Percentiles rank a stretch among this genome's conserved stretches.
Conservation (phyloP, 306 rosid species). For the Herpetospermum pedunculosum region DNA sequence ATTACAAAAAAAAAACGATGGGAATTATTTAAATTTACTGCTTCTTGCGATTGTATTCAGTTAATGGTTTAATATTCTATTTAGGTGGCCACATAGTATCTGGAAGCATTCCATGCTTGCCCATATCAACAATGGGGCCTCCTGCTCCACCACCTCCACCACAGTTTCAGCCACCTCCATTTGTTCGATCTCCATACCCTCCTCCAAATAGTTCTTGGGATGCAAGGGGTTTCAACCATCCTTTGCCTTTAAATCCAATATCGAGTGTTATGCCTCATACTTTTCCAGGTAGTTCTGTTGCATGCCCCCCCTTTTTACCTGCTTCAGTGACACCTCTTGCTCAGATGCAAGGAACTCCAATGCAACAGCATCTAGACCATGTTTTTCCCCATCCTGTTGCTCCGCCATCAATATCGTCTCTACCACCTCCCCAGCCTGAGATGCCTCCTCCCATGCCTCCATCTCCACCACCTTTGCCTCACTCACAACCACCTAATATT, state of each 20-base stretch:
- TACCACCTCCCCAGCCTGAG: constrained; percentile 64
- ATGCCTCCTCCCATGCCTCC: constrained; percentile 68
- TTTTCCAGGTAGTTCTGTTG: constrained; percentile 46
- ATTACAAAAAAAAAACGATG: too few relatives aligned
- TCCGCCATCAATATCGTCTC: constrained; percentile 49
- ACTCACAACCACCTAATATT: constrained; percentile 53
- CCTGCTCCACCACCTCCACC: constrained; percentile 65
- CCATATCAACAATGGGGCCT: constrained; percentile 47
- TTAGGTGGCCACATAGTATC: constrained; percentile 23
- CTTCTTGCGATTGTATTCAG: constrained; percentile 11
- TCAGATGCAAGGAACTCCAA: constrained; percentile 59
- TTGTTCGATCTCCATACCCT: constrained; percentile 43
- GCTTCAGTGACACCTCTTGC: constrained; percentile 82
- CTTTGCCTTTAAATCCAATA: constrained; percentile 44
- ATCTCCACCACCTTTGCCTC: constrained; percentile 82
- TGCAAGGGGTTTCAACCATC: constrained; percentile 49
- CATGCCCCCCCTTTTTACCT: constrained; percentile 68
- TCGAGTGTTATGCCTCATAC: constrained; percentile 36
- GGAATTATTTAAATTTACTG: constrained; percentile 2
- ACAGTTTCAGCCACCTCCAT: constrained; percentile 60
- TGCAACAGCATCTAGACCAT: constrained; percentile 51
- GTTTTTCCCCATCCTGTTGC: constrained; percentile 35
- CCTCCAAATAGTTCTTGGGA: constrained; percentile 86
- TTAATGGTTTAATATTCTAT: background rate
- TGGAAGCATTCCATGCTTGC: constrained; percentile 39